Base-by-base conservation (phyloP, 345 rosid species). In the Pugionium dolabratum region DNA sequence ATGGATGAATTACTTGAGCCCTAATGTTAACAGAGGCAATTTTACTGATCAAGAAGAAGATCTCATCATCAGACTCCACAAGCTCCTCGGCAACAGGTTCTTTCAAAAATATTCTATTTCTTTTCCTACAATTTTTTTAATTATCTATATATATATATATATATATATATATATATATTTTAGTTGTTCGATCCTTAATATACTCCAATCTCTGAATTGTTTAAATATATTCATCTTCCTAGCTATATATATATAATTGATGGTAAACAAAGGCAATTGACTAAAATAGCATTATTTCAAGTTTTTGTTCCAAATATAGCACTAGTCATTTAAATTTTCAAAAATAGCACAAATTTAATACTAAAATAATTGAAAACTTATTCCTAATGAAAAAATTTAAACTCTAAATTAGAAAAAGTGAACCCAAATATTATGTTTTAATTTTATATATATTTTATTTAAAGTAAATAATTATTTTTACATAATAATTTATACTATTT, bases 41-140 rank as follows among this genome's bases (percentile, higher is more conserved):
- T 81, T 81, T 51, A 70, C 86, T 5, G 83, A 77, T 62, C 78
- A 80, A 68, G 86, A 83, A 76, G 89, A 84, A 72, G 83, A 81
- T 52, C 84, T 84, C 48, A 81, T 83, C 49, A 76, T 83, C 50
- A 79, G 88, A 69, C 86, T 86, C 54, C 91, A 86, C 52, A 83
- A 70, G 61, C 93, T 80, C 69, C 83, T 84, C 7, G 85, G 90
- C 76, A 82, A 82, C 84, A 84, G 88, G 88, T 82, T 68, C 5
- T 46, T 33, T 28, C 3, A 18, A 18, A 18, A 18, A 18, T 11
- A 4, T 2, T 27, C 6, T 27, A 30, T 33, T 5, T 27, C 28
- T 6, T 2, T 11, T n/a, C 5, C 36, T 30, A 45, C 53, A 70
- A 50, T 58, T 59, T 4, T 8, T 6, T 26, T n/a, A 26, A 29